A percentile compares a stretch with the other conserved stretches of the same genome.
These are phyloP conservation scores for Globisporangium perplexum DNA, from an alignment of 352 stramenopile species.

Conservation along the genomic window DNA sequence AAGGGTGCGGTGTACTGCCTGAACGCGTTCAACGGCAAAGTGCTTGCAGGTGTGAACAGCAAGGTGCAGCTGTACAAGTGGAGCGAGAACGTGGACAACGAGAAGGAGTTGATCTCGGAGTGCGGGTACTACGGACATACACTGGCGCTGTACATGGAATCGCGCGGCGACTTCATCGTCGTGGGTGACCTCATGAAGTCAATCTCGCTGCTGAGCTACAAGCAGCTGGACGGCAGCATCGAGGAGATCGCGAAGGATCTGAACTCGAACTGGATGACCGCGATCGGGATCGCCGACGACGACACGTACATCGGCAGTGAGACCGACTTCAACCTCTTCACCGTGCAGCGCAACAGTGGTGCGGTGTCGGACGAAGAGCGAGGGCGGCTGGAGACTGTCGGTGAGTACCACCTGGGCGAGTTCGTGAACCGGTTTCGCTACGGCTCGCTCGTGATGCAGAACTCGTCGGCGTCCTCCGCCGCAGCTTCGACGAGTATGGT, in stretches of 20 bases:
- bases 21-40: slow-evolving; percentile 92
- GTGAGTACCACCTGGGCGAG: slow-evolving; percentile 94
- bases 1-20: slow-evolving; percentile 95
- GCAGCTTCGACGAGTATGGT: slow-evolving; percentile 26
- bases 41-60: slow-evolving; percentile 93
- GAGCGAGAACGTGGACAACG: slow-evolving; percentile 83
- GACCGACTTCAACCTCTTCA: slow-evolving; percentile 95
- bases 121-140: slow-evolving; percentile 95
- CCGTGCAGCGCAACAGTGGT: slow-evolving; percentile 90
- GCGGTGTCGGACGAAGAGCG: slow-evolving; percentile 92
- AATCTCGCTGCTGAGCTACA: slow-evolving; percentile 94
- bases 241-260: slow-evolving; percentile 95
- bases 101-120: slow-evolving; percentile 89
- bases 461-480: slow-evolving; percentile 18
- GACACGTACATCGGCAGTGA: slow-evolving; percentile 95
- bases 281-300: slow-evolving; percentile 91
- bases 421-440: slow-evolving; percentile 95
- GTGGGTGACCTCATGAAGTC: slow-evolving; percentile 97
- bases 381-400: slow-evolving; percentile 88
- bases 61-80: slow-evolving; percentile 94
- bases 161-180: slow-evolving; percentile 92
- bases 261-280: slow-evolving; percentile 96
- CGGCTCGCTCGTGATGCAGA: slow-evolving; percentile 95
- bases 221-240: slow-evolving; percentile 87
- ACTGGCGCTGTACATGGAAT: slow-evolving; percentile 94